Percentiles rank a stretch among this genome's conserved stretches.
Evolutionary conservation across 371 early-diverging fungal species (phyloP).

Genomic region (Umbelopsis sp.): DNA sequence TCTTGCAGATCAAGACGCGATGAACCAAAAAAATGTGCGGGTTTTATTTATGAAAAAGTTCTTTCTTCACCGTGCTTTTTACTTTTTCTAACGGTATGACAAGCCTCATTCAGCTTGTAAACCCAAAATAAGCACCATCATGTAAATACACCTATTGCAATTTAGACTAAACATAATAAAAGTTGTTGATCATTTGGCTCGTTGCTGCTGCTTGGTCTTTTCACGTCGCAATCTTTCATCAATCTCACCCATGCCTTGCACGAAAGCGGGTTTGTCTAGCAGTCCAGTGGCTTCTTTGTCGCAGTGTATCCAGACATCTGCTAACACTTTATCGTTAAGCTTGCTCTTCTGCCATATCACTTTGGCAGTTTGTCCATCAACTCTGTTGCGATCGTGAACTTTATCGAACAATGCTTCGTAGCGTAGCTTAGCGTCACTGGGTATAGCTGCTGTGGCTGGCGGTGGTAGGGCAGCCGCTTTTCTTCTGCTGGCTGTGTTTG

Average conservation of each 20-base stretch:
- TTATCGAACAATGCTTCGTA: conserved; percentile 43
- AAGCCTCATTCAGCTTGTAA: background rate
- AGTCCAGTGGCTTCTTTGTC: conserved; percentile 42
- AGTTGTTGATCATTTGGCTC: background rate
- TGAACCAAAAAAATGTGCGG: background rate
- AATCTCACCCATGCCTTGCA: conserved; percentile 51
- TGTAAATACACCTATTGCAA: no score
- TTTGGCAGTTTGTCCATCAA: conserved; percentile 40
- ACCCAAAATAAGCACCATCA: background rate
- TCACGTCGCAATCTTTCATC: conserved; percentile 32
- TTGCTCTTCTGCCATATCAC: conserved; percentile 43
- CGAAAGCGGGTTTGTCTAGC: conserved; percentile 43
- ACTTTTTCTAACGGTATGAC: background rate
- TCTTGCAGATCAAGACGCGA: conserved; percentile 55
- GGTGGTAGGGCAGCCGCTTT: conserved; percentile 43
- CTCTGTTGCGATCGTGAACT: conserved; percentile 43
- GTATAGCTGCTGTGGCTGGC: conserved; percentile 33
- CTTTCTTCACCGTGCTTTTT: background rate
- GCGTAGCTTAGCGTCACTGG: conserved; percentile 22
- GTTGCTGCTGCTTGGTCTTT: background rate
- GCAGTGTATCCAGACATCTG: conserved; percentile 47
- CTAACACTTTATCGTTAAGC: conserved; percentile 36
- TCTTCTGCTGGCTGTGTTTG: conserved; percentile 20
- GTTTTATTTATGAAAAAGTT: background rate
- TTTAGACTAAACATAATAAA: no score